A percentile compares a stretch with the other conserved stretches of the same genome.
Evolutionary conservation across 768 basidiomycete genomes (phyloP).

Genomic region (Brasilioporus rufonigricans): DNA sequence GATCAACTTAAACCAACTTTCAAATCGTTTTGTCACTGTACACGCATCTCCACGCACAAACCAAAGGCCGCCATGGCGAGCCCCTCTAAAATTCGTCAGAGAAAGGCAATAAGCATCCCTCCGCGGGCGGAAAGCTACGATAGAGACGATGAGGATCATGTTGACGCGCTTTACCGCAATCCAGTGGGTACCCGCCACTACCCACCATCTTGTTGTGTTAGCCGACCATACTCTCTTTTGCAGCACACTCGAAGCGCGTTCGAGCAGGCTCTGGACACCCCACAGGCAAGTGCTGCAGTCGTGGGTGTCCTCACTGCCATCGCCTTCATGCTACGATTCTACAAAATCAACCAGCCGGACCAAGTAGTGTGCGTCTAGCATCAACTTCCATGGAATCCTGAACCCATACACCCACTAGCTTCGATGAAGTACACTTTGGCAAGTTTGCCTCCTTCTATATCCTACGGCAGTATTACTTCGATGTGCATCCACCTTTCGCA

Average conservation of each 20-base stretch:
- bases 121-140: conserved; percentile 28
- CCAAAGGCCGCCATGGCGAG: conserved; percentile 30
- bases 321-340: conserved; percentile 85
- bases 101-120: conserved; percentile 18
- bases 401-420: conserved; percentile 44
- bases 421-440: conserved; percentile 98
- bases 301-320: conserved; percentile 65
- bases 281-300: conserved; percentile 59
- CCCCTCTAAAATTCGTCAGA: conserved; percentile 31
- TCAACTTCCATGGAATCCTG: background rate
- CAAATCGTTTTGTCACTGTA: background rate
- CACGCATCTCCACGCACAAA: conserved; percentile 5
- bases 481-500: conserved; percentile 97
- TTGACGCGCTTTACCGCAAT: conserved; percentile 46
- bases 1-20: background rate
- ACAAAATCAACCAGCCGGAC: conserved; percentile 92
- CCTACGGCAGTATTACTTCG: conserved; percentile 93
- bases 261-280: conserved; percentile 62
- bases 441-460: conserved; percentile 98
- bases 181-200: conserved; percentile 38
- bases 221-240: conserved; percentile 27
- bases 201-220: conserved; percentile 11
- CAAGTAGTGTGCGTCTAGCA: conserved; percentile 77
- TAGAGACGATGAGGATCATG: conserved; percentile 52
- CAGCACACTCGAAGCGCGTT: conserved; percentile 57